A percentile compares a stretch with the other conserved stretches of the same genome.
phyloP scores from a whole-genome alignment of 2,329 filamentous ascomycete species.

The Mycosphaerella arachidis region DNA sequence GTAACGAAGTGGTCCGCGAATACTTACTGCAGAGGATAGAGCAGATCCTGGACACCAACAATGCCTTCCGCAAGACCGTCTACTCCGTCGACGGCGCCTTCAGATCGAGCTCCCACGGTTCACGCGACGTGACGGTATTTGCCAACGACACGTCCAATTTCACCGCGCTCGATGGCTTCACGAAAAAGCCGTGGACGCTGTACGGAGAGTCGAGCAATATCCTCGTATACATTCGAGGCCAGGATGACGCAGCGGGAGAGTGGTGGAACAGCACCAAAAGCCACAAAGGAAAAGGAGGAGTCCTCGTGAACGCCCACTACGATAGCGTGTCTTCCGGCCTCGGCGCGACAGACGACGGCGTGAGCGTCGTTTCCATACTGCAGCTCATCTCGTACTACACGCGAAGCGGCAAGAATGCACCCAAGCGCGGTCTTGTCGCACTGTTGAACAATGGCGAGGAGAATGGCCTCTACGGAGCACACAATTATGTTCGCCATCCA shows the following conservation, averaged over 20 bases:
- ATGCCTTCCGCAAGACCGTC: conserved; percentile 39
- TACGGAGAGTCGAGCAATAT: conserved; percentile 95
- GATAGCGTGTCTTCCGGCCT: conserved; percentile 90
- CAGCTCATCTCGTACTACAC: conserved; percentile 87
- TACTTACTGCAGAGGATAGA: conserved; percentile 71
- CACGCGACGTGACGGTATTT: conserved; percentile 56
- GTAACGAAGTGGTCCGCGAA: conserved; percentile 73
- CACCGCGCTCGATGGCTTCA: conserved; percentile 47
- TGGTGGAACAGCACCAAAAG: conserved; percentile 59
- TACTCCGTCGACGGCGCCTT: conserved; percentile 34
- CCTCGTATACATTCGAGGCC: conserved; percentile 83
- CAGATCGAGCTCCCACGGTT: conserved; percentile 12
- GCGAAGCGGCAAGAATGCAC: conserved; percentile 56
- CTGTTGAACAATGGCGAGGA: conserved; percentile 96
- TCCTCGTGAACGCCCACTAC: conserved; percentile 92
- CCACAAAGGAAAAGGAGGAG: conserved; percentile 57
- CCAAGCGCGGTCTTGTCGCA: conserved; percentile 73
- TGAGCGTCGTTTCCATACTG: conserved; percentile 79
- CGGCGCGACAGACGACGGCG: conserved; percentile 89
- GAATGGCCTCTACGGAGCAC: conserved; percentile 82
- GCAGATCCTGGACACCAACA: conserved; percentile 63
- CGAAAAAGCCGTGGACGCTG: conserved; percentile 37
- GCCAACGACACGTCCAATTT: conserved; percentile 76
- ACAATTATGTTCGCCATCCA: conserved; percentile 77
- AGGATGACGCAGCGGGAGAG: conserved; percentile 61